Conservation (phyloP, 225 moss, liverwort and hornwort genomes). For the Marchantia paleacea region DNA sequence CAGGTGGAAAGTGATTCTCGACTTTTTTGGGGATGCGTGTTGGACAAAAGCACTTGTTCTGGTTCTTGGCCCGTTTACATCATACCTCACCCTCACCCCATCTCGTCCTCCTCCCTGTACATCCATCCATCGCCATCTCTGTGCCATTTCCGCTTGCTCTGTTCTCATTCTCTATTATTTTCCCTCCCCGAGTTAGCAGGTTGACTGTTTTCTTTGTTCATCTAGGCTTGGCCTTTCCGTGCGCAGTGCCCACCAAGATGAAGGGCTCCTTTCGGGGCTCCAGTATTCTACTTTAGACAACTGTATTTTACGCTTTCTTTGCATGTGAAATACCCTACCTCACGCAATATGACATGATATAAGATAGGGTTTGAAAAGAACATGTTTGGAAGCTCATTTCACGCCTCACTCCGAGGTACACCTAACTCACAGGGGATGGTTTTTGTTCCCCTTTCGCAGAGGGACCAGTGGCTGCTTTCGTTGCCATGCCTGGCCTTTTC, state of each 20-base stretch:
- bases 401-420: background rate
- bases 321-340: background rate
- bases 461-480: background rate
- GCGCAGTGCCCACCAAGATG: too few relatives aligned
- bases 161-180: background rate
- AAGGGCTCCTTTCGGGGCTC: background rate
- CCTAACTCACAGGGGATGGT: background rate
- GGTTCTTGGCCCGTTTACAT: background rate
- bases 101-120: background rate
- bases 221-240: too few relatives aligned
- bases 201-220: too few relatives aligned
- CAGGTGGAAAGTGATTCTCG: constrained; percentile 5
- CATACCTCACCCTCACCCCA: background rate
- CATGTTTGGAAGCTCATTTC: background rate
- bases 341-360: background rate
- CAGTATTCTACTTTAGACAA: background rate
- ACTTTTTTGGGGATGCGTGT: constrained; percentile 10
- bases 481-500: background rate
- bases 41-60: background rate
- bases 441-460: background rate
- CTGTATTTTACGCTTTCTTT: background rate
- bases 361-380: background rate
- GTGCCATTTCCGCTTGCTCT: background rate
- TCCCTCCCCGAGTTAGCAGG: background rate
- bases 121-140: background rate